Conservation (phyloP, 78 protist genomes). For the Dictyostelium capitatum region DNA sequence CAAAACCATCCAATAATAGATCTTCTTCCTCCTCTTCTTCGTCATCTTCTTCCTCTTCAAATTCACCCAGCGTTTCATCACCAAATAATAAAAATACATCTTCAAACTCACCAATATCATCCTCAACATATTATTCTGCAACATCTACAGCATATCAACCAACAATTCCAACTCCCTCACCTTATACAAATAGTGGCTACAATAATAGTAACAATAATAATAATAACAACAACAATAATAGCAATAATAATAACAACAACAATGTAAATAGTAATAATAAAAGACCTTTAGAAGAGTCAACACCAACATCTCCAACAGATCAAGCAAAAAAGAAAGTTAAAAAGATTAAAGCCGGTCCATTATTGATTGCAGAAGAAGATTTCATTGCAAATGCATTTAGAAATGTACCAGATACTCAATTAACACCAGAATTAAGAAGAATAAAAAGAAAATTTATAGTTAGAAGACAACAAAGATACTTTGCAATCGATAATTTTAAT, state of each 20-base stretch:
- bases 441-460: constrained; percentile 62
- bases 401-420: constrained; percentile 37
- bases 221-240: neutral
- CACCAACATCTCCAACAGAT: neutral
- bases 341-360: constrained; percentile 38
- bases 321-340: constrained; percentile 3
- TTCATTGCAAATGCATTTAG: constrained; percentile 75
- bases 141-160: neutral
- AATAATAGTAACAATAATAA: too few relatives aligned
- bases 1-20: too few relatives aligned
- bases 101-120: neutral
- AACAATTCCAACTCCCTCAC: neutral
- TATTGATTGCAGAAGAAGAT: constrained; percentile 69
- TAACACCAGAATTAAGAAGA: constrained; percentile 42
- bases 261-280: too few relatives aligned
- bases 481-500: constrained; percentile 14
- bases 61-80: neutral
- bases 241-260: too few relatives aligned
- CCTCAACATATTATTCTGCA: neutral
- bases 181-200: neutral
- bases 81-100: neutral
- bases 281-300: neutral
- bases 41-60: too few relatives aligned
- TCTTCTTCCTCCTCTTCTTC: too few relatives aligned
- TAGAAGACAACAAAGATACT: constrained; percentile 26